Percentiles rank a stretch among this genome's conserved stretches.
phyloP scores from a whole-genome alignment of 495 filamentous ascomycete species.

The Penicillium dipodomyicola region DNA sequence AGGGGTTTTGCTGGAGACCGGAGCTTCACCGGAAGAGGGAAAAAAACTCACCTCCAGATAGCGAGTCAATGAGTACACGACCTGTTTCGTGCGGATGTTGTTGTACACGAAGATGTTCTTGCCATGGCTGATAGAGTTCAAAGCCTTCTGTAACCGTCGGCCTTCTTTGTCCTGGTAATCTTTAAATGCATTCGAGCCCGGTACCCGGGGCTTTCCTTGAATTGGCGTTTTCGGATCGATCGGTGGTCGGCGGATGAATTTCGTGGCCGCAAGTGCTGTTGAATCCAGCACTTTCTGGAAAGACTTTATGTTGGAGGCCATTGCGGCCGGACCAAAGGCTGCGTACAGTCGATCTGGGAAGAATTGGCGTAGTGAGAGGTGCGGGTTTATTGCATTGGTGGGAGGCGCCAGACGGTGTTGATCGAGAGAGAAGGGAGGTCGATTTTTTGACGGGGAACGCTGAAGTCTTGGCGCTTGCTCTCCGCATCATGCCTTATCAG shows the following conservation, averaged over 20 bases:
- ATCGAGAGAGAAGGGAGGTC: slow-evolving; percentile 25
- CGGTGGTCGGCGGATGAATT: slow-evolving; percentile 40
- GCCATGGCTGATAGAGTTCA: slow-evolving; percentile 53
- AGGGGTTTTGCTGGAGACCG: not conserved
- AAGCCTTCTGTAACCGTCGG: slow-evolving; percentile 45
- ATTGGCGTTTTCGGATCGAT: slow-evolving; percentile 40
- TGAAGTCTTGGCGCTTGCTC: slow-evolving; percentile 31
- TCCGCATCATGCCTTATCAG: slow-evolving; percentile 28
- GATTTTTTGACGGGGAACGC: slow-evolving; percentile 34
- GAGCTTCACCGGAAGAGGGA: not conserved
- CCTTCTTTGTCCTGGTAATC: slow-evolving; percentile 37
- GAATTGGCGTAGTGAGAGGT: not conserved
- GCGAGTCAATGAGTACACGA: slow-evolving; percentile 74
- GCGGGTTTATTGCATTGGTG: slow-evolving; percentile 19
- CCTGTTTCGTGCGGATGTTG: slow-evolving; percentile 76
- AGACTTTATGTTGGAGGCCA: slow-evolving; percentile 40
- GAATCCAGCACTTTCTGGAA: slow-evolving; percentile 46
- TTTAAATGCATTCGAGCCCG: slow-evolving; percentile 45
- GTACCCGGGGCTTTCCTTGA: slow-evolving; percentile 39
- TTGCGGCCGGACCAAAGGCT: slow-evolving; percentile 32
- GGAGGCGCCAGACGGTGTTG: slow-evolving; percentile 16
- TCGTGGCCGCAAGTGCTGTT: slow-evolving; percentile 44
- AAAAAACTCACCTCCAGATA: slow-evolving; percentile 59
- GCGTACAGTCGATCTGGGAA: slow-evolving; percentile 13
- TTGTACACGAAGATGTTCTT: slow-evolving; percentile 79